Evolutionary conservation across 306 rosid species (phyloP).

Genomic region (Dryas drummondii): DNA sequence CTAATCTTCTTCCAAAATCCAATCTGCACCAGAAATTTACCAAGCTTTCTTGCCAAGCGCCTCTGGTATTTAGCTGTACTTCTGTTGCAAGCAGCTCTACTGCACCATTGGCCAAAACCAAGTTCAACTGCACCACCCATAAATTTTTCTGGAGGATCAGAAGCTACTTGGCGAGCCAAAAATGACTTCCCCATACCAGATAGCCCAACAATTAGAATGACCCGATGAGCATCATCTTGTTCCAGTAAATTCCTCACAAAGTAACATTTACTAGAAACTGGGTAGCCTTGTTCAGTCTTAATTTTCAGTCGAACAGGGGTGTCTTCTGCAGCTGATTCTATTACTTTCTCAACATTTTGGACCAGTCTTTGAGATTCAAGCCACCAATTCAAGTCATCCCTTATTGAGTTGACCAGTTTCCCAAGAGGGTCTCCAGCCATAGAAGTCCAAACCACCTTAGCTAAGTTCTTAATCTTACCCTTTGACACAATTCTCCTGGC

Average conservation of each 20-base stretch:
- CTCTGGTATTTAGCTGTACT: conserved; percentile 25
- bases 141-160: conserved; percentile 27
- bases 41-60: conserved; percentile 30
- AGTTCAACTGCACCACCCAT: conserved; percentile 36
- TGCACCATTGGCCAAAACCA: conserved; percentile 40
- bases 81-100: conserved; percentile 35
- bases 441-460: conserved; percentile 29
- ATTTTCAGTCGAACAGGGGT: conserved; percentile 21
- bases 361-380: conserved; percentile 28
- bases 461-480: conserved; percentile 21
- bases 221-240: conserved; percentile 8
- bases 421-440: conserved; percentile 33
- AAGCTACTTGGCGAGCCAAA: conserved; percentile 34
- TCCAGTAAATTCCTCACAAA: conserved; percentile 30
- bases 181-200: conserved; percentile 37
- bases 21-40: conserved; percentile 30
- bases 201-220: conserved; percentile 30
- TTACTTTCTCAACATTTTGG: conserved; percentile 23
- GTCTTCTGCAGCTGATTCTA: conserved; percentile 27
- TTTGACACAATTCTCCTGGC: conserved; percentile 28
- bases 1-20: conserved; percentile 37
- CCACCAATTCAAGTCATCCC: conserved; percentile 35
- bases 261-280: conserved; percentile 24
- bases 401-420: conserved; percentile 24
- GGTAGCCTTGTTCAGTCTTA: conserved; percentile 31